Evolutionary conservation across 2,329 filamentous ascomycete genomes (phyloP).

Genomic region (Lasiodiplodia sp.): DNA sequence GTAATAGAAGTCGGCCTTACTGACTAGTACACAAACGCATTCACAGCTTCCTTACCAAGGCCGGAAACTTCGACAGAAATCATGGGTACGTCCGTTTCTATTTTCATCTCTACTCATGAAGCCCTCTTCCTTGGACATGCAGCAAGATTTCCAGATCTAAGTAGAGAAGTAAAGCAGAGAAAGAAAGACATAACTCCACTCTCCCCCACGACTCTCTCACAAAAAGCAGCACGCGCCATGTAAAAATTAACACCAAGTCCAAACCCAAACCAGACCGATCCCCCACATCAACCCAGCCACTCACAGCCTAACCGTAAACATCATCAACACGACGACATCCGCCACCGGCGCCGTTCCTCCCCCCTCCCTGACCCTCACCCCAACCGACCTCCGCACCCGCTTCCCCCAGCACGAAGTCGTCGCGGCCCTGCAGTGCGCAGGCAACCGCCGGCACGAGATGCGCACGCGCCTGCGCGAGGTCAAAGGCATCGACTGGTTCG

Average conservation of each 20-base stretch:
- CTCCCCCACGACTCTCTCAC: not conserved
- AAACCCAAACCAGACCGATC: conserved; percentile 46
- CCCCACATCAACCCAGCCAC: conserved; percentile 53
- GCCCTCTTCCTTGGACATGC: not conserved
- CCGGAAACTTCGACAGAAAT: conserved; percentile 64
- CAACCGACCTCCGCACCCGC: conserved; percentile 52
- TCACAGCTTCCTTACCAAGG: conserved; percentile 56
- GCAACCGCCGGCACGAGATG: conserved; percentile 68
- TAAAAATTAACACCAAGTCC: not conserved
- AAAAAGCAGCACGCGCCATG: not conserved
- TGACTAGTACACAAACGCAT: not conserved
- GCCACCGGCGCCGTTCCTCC: too few relatives aligned
- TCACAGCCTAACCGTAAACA: conserved; percentile 55
- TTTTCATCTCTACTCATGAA: not conserved
- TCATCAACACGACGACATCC: not conserved
- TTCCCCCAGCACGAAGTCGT: conserved; percentile 63
- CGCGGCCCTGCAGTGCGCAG: conserved; percentile 66
- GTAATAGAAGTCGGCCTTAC: not conserved
- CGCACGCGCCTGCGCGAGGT: conserved; percentile 66
- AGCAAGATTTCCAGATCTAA: not conserved
- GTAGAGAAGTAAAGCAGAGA: not conserved
- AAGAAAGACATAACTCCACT: not conserved
- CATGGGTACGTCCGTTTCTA: conserved; percentile 48
- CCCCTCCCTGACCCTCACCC: conserved; percentile 49
- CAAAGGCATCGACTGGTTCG: conserved; percentile 66